Base-by-base conservation (phyloP, 306 rosid species). In the Glycine soja region DNA sequence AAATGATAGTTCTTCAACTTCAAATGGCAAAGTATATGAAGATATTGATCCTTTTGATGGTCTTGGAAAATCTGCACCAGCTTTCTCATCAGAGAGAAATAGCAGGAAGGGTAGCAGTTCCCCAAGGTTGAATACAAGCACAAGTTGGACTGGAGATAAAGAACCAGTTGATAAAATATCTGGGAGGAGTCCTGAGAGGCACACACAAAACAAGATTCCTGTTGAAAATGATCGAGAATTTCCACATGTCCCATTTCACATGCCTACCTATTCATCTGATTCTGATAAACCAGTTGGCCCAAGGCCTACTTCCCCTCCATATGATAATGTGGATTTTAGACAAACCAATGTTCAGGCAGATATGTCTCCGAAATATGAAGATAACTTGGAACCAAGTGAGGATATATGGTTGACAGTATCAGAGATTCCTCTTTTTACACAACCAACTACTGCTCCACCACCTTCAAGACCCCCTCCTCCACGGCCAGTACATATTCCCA, bases 381-480 rank as follows among this genome's bases (percentile, higher is more conserved):
- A 90, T 64, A 86, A 84, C 65, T 42, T 84, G 74, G 98, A 90
- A 70, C 78, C 91, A 12, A 76, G 76, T 24, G 92, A 95, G 59
- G 91, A 90, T 83, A 52, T 90, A 81, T 96, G 99, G 99, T 89
- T 96, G 83, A 92, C 93, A 1, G 99, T 93, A 59, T 93, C 97
- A 40, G 98, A 96, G 88, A 83, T 96, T 86, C 98, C 97, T 76
- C 97, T 96, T 83, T 84, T 85, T 80, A 96, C 99, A 56, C 97
- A 87, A 66, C 97, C 99, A 61, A 93, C 98, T n/a, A 72, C 80
- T 88, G 97, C 98, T 83, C 99, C 98, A 54, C 98, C 99, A 63
- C 99, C 99, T 64, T 93, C 98, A 82, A 90, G 99, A 79, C 98
- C 99, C 66, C 99, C 98, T 57, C 99, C 99, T 81, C 99, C 99